Base-by-base conservation (phyloP, 495 filamentous ascomycete genomes). In the Antarctomyces pellizariae region DNA sequence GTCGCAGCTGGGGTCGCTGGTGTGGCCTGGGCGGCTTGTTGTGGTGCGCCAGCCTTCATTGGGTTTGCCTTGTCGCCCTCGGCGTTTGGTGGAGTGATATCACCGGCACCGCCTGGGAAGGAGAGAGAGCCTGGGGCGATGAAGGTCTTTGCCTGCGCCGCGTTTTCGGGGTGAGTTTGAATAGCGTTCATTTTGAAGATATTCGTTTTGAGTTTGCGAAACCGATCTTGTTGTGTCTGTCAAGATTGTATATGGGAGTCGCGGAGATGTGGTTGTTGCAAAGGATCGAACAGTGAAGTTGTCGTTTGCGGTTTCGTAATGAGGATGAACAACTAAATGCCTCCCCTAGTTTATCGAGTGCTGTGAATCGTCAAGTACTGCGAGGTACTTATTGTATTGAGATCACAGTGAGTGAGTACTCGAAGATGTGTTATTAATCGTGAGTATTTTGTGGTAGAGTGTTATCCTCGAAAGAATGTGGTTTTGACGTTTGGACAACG, bases 311-410 rank as follows among this genome's bases (percentile, higher is more conserved):
- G 75, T n/a, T n/a, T n/a, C n/a, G n/a, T n/a, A n/a, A n/a, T n/a
- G n/a, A 80, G 91, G 82, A 91, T 76, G 61, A 76, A 90, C 83
- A 91, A 93, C 42, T 70, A 51, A 93, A 93, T 92, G 83, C 79
- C 71, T 92, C 83, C 77, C 82, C 79, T 70, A 53, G n/a, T n/a
- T n/a, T n/a, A n/a, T n/a, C n/a, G n/a, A n/a, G n/a, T n/a, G n/a
- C n/a, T n/a, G n/a, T n/a, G n/a, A n/a, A n/a, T n/a, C n/a, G n/a
- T n/a, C n/a, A n/a, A n/a, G n/a, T n/a, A n/a, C n/a, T n/a, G n/a
- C n/a, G n/a, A n/a, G n/a, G n/a, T n/a, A n/a, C n/a, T n/a, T n/a
- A n/a, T n/a, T n/a, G n/a, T n/a, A n/a, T n/a, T n/a, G n/a, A n/a
- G n/a, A n/a, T n/a, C n/a, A n/a, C n/a, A n/a, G n/a, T n/a, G n/a